Evolutionary conservation across 352 stramenopile genomes (phyloP), one percentile per base, ranked within the genome.

Genomic region (Phytopythium oedochilum): DNA sequence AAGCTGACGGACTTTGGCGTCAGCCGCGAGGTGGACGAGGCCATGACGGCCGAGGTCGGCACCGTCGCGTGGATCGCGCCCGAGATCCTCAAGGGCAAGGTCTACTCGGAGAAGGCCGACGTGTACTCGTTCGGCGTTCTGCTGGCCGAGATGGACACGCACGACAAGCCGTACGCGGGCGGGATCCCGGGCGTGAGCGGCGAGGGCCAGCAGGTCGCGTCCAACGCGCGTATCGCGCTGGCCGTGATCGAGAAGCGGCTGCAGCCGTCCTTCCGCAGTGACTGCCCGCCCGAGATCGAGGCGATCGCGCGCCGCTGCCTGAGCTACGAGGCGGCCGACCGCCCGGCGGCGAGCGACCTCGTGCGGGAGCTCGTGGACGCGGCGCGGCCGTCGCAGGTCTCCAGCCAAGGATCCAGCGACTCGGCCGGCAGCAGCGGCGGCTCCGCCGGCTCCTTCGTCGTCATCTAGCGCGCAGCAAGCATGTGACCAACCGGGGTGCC

Each of bases 61-160:
- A 85, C 74, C 8, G 67, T 75, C 2, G 57, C 69, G 25, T 85
- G 74, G 74, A 85, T 82, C 48, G 74, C 74, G 2, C 74, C 74
- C 0, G 71, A 85, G 57, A 63, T 85, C 35, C 66, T 85, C 26
- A 69, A 70, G 45, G 74, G 67, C 26, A 68, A 65, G 20, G 48
- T 53, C 31, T 85, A 85, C 56, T 60, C 64, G 31, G 63, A 78
- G 35, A 59, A 66, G 38, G 70, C 69, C 5, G 74, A 85, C 54
- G 72, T 85, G 53, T 85, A 85, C 55, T 83, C 71, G 28, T 85
- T 85, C 46, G 74, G 74, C 8, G 61, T 82, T 5, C 32, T 85
- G 5, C 66, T 85, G 66, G 70, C 57, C 12, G 74, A 83, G 55
- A 35, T 83, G 32, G 71, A 81, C 53, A 78, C 71, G 22, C 78